Evolutionary conservation across 2,329 filamentous ascomycete species (phyloP).

Genomic region (Stemphylium vesicarium): DNA sequence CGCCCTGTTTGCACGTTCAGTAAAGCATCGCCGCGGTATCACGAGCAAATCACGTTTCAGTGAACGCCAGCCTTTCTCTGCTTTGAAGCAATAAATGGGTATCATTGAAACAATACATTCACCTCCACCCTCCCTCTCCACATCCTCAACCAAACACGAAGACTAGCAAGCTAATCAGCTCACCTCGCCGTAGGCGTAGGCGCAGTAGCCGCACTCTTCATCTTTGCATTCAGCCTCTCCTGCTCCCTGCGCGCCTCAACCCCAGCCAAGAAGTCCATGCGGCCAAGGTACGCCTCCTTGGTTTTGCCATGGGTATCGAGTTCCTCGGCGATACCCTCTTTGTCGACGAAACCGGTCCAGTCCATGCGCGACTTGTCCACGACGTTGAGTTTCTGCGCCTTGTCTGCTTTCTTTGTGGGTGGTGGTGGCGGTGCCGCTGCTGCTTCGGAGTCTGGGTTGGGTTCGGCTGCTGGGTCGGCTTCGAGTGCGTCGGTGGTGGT

Average conservation of each 20-base stretch:
- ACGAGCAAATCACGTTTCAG: too few relatives aligned
- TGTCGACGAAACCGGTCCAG: constrained; percentile 69
- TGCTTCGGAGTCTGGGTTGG: constrained; percentile 22
- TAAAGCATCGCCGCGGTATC: too few relatives aligned
- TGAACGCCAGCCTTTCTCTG: neutral
- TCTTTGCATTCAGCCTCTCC: constrained; percentile 55
- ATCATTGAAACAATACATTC: constrained; percentile 5
- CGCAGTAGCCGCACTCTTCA: constrained; percentile 45
- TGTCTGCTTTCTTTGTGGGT: constrained; percentile 37
- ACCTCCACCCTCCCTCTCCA: too few relatives aligned
- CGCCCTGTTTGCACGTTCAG: neutral
- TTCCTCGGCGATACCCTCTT: constrained; percentile 66
- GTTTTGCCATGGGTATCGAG: constrained; percentile 66
- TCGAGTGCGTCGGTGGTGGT: neutral
- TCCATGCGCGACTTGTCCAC: constrained; percentile 71
- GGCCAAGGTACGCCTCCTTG: constrained; percentile 65
- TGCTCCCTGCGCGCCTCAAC: constrained; percentile 64
- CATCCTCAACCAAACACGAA: neutral
- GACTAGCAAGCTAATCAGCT: neutral
- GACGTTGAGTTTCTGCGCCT: constrained; percentile 67
- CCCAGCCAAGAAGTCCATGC: constrained; percentile 67
- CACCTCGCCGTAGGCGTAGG: constrained; percentile 13
- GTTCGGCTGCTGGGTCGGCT: constrained; percentile 14
- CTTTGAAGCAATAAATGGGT: constrained; percentile 7
- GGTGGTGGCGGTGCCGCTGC: constrained; percentile 1